Conservation (phyloP, 208 protist species). For the Acanthamoeba lugdunensis region DNA sequence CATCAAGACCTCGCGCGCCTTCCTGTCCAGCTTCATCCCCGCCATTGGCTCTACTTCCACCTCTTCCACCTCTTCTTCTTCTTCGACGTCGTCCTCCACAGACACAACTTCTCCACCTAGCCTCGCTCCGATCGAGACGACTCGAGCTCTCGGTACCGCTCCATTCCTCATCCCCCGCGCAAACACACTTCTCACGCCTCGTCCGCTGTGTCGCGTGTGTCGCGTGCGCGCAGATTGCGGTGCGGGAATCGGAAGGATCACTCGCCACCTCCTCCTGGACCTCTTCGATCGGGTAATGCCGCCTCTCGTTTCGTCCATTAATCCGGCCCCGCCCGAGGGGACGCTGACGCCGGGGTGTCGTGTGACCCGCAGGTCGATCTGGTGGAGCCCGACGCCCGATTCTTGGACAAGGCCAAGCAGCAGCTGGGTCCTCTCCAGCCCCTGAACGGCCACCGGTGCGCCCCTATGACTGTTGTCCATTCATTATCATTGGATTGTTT, state of each 20-base stretch:
- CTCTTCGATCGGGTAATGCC: conserved; percentile 74
- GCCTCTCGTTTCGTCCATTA: background rate
- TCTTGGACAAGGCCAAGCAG: conserved; percentile 80
- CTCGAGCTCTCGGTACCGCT: background rate
- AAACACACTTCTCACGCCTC: background rate
- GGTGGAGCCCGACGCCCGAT: conserved; percentile 79
- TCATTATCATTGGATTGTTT: background rate
- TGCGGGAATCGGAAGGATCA: conserved; percentile 84
- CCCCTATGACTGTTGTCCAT: background rate
- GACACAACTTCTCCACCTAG: background rate
- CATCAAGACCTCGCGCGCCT: conserved; percentile 44
- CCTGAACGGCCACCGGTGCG: conserved; percentile 32
- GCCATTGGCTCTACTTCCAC: background rate
- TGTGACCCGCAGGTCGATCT: conserved; percentile 76
- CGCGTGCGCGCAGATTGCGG: conserved; percentile 79
- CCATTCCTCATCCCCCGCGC: background rate
- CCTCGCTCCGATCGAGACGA: background rate
- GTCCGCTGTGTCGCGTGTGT: background rate
- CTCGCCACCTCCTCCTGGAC: conserved; percentile 72
- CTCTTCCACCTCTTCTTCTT: background rate
- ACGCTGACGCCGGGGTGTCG: background rate
- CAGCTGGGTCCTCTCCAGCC: background rate
- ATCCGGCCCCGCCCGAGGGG: background rate
- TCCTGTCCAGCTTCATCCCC: conserved; percentile 49
- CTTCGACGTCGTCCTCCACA: background rate